These are phyloP conservation scores for Peronospora farinosa DNA, from an alignment of 352 stramenopile genomes.

Conservation along the genomic window DNA sequence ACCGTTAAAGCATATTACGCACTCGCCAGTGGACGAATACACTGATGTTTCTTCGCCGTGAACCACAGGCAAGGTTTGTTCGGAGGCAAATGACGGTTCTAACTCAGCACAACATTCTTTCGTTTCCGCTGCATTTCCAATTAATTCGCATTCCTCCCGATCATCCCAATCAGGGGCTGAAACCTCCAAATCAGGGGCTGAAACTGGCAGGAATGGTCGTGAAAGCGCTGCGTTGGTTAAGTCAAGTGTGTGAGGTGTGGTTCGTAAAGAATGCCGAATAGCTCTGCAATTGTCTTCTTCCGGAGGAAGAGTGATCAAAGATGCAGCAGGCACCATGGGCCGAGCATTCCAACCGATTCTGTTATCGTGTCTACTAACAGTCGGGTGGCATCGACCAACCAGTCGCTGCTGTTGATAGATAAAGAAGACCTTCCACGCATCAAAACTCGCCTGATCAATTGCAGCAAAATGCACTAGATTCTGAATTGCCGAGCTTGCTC, in stretches of 20 bases:
- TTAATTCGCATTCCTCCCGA: conserved; percentile 8
- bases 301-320: conserved; percentile 3
- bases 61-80: conserved; percentile 25
- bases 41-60: conserved; percentile 32
- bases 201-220: conserved; percentile 27
- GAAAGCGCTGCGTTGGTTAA: conserved; percentile 6
- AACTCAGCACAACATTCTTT: conserved; percentile 8
- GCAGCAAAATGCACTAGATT: conserved; percentile 55
- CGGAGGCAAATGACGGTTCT: not conserved
- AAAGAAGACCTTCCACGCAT: conserved; percentile 64
- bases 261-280: conserved; percentile 26
- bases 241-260: conserved; percentile 1
- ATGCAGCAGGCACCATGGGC: not conserved
- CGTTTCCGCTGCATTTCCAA: conserved; percentile 2
- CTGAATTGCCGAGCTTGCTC: conserved; percentile 24
- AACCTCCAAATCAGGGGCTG: conserved; percentile 44
- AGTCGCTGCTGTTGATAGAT: conserved; percentile 42
- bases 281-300: conserved; percentile 49
- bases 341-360: conserved; percentile 10
- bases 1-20: conserved; percentile 73
- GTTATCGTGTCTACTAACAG: conserved; percentile 1
- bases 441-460: conserved; percentile 34
- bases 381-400: not conserved
- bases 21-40: conserved; percentile 56
- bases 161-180: conserved; percentile 49